Evolutionary conservation across 2,329 filamentous ascomycete species (phyloP).

Genomic region (Colletotrichum eremochloae): DNA sequence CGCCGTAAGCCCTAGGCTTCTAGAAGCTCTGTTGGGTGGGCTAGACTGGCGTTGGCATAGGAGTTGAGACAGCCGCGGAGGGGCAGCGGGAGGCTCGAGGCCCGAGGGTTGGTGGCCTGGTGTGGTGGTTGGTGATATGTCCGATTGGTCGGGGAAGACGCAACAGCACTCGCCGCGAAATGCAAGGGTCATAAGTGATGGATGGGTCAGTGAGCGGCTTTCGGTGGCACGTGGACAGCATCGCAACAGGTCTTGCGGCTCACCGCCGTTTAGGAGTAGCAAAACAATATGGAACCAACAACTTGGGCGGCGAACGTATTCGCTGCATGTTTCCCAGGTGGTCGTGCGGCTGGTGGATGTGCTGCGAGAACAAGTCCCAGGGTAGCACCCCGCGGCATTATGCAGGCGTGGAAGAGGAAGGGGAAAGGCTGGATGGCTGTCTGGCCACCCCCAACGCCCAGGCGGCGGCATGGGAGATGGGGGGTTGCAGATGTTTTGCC

Average conservation of each 20-base stretch:
- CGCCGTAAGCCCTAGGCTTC: background rate
- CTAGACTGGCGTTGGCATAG: background rate
- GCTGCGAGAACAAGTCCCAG: background rate
- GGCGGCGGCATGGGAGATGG: constrained; percentile 14
- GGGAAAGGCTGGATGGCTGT: constrained; percentile 4
- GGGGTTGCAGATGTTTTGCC: constrained; percentile 28
- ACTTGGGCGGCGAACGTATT: background rate
- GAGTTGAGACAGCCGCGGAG: background rate
- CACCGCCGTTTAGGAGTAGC: constrained; percentile 31
- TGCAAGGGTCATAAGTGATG: constrained; percentile 1
- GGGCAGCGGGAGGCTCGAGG: constrained; percentile 3
- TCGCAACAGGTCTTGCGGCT: constrained; percentile 14
- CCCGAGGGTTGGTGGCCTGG: background rate
- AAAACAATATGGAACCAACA: background rate
- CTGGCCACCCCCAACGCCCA: too few species aligned
- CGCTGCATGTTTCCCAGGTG: background rate
- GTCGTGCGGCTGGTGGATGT: background rate
- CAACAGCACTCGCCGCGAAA: background rate
- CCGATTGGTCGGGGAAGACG: constrained; percentile 14
- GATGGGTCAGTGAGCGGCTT: background rate
- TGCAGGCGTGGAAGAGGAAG: constrained; percentile 10
- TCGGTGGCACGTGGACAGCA: constrained; percentile 11
- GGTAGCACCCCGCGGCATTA: constrained; percentile 16
- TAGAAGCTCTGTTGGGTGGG: constrained; percentile 12
- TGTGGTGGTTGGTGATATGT: constrained; percentile 11